Evolutionary conservation across 257 asterid genomes (phyloP).

Genomic region (Solanum phureja): DNA sequence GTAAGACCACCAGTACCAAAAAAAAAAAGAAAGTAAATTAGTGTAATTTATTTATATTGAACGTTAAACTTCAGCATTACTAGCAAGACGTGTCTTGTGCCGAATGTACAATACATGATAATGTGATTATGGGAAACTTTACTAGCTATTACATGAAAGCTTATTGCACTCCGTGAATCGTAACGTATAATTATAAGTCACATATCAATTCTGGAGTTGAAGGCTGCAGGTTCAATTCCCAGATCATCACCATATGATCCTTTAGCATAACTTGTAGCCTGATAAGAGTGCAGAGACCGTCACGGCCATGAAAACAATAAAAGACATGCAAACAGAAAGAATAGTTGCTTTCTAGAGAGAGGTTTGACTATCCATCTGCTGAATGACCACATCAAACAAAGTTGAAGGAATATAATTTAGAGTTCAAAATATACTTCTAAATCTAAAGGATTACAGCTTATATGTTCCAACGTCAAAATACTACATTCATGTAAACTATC

Average conservation of each 20-base stretch:
- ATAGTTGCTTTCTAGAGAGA: conserved; percentile 39
- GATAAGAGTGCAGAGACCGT: conserved; percentile 42
- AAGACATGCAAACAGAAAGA: conserved; percentile 40
- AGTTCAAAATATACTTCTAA: too few species aligned
- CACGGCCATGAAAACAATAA: conserved; percentile 33
- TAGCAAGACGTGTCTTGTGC: too few species aligned
- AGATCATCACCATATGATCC: conserved; percentile 45
- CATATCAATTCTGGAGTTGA: not conserved
- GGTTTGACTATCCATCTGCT: conserved; percentile 19
- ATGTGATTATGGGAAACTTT: too few species aligned
- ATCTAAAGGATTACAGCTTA: too few species aligned
- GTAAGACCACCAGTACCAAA: not conserved
- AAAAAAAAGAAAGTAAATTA: not conserved
- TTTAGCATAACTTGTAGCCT: conserved; percentile 58
- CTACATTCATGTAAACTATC: too few species aligned
- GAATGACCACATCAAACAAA: conserved; percentile 9
- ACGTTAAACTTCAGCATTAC: not conserved
- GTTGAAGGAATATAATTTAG: too few species aligned
- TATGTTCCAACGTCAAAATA: too few species aligned
- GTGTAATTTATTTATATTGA: not conserved
- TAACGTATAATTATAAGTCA: too few species aligned
- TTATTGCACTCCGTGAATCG: too few species aligned
- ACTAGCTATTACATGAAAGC: too few species aligned
- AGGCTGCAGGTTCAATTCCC: not conserved
- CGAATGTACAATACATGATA: too few species aligned